Evolutionary conservation across 1,284 basidiomycete genomes (phyloP), one percentile per base, ranked within the genome.

Genomic region (Marasmius oreades): DNA sequence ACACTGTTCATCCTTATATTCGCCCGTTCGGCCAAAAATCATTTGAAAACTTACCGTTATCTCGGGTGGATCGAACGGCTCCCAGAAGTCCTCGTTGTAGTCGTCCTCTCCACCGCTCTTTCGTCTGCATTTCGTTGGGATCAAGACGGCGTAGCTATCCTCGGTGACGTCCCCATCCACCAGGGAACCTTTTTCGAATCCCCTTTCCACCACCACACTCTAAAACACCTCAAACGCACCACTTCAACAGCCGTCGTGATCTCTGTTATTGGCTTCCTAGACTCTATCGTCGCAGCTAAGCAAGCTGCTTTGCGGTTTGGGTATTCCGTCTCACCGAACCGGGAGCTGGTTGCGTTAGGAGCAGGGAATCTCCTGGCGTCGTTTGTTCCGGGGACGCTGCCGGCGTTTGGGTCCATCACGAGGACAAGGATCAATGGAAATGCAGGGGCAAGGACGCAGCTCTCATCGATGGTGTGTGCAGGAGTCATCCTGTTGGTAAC

Each of bases 381-480:
- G 0, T 88, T 94, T 64, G 73, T 96, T 55, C 90, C 92, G 3
- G 94, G 94, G 1, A 89, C 90, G 0, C 76, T 97, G 3, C 93
- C 94, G 1, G 92, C 92, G 0, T 95, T 87, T 67, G 94, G 94
- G 1, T 91, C 90, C 1, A 93, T 96, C 60, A 93, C 95, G 0
- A 79, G 90, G 60, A 91, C 90, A 7, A 82, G 90, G 45, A 85
- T 96, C 50, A 95, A 94, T 65, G 93, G 87, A 5, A 88, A 92
- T 59, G 84, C 92, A 11, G 95, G 95, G 18, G 92, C 84, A 5
- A 80, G 90, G 16, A 92, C 93, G 1, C 95, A 95, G 67, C 88
- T 97, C 85, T 85, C 93, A 11, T 90, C 90, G 1, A 71, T 97
- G 36, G 78, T 96, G 39, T 91, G 90, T 51, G 87, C 90, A 0